Conservation (phyloP, 768 basidiomycete genomes). For the Lactarius sp. region DNA sequence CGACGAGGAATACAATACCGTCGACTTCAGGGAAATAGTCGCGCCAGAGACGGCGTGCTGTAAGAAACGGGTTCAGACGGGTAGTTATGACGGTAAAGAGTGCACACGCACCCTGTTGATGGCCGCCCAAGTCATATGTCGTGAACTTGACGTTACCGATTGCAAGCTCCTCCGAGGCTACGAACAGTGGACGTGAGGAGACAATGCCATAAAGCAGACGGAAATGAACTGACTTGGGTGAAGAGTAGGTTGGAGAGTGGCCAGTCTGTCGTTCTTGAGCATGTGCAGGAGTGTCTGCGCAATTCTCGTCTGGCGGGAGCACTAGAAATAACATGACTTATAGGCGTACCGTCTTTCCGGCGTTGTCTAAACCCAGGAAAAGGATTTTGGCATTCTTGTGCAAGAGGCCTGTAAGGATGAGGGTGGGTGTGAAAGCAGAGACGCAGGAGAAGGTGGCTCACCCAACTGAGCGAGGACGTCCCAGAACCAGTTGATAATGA, state of each 20-base stretch:
- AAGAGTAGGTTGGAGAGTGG: conserved; percentile 95
- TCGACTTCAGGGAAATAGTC: conserved; percentile 99
- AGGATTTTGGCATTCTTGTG: conserved; percentile 99
- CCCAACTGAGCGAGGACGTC: conserved; percentile 92
- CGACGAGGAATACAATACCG: conserved; percentile 97
- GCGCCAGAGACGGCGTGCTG: conserved; percentile 96
- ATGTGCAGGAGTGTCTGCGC: conserved; percentile 90
- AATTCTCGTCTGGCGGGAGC: not conserved
- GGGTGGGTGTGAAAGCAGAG: not conserved
- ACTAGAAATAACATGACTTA: not conserved
- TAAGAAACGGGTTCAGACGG: not conserved
- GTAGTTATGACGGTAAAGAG: conserved; percentile 1
- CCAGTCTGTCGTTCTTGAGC: conserved; percentile 98
- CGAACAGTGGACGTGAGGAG: conserved; percentile 6
- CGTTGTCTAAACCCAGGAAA: conserved; percentile 98
- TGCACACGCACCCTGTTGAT: conserved; percentile 73
- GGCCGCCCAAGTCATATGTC: conserved; percentile 96
- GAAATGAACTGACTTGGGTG: conserved; percentile 77
- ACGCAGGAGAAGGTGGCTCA: conserved; percentile 35
- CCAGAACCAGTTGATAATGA: conserved; percentile 94
- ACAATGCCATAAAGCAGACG: conserved; percentile 10
- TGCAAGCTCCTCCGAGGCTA: conserved; percentile 97
- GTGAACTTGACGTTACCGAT: conserved; percentile 99
- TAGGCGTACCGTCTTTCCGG: conserved; percentile 87
- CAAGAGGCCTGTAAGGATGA: conserved; percentile 55